Conservation (phyloP, 257 asterid genomes). For the Petunia secreta region DNA sequence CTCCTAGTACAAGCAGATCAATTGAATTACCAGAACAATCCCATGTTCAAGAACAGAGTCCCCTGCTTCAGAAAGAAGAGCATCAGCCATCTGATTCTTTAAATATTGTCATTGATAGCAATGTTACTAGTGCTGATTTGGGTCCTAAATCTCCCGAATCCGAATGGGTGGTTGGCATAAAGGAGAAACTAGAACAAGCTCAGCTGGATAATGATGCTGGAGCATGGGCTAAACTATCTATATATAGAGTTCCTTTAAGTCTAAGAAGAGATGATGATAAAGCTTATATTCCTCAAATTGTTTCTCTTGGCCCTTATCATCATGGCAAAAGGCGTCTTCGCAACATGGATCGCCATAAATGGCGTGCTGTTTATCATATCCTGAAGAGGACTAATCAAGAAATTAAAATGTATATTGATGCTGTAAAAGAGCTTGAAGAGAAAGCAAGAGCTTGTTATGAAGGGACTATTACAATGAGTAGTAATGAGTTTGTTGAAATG, state of each 20-base stretch:
- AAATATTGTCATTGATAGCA: conserved; percentile 32
- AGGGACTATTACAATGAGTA: conserved; percentile 55
- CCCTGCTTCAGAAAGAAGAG: conserved; percentile 34
- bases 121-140: conserved; percentile 29
- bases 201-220: conserved; percentile 56
- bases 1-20: conserved; percentile 42
- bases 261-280: conserved; percentile 67
- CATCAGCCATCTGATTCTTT: conserved; percentile 34
- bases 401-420: conserved; percentile 51
- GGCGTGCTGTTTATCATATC: conserved; percentile 68
- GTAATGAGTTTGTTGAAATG: conserved; percentile 77
- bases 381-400: conserved; percentile 63
- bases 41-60: not conserved
- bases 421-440: conserved; percentile 64
- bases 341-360: conserved; percentile 79
- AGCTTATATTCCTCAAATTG: conserved; percentile 76
- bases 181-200: conserved; percentile 68
- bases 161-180: conserved; percentile 72
- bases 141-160: conserved; percentile 45
- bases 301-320: conserved; percentile 81
- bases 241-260: conserved; percentile 70
- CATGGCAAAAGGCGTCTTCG: conserved; percentile 61
- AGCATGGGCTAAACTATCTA: conserved; percentile 68
- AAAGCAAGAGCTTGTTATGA: conserved; percentile 68
- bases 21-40: conserved; percentile 39